Percentiles rank a stretch among this genome's conserved stretches.
Evolutionary conservation across 345 rosid species (phyloP).

Genomic region (Eucalyptus sp.): DNA sequence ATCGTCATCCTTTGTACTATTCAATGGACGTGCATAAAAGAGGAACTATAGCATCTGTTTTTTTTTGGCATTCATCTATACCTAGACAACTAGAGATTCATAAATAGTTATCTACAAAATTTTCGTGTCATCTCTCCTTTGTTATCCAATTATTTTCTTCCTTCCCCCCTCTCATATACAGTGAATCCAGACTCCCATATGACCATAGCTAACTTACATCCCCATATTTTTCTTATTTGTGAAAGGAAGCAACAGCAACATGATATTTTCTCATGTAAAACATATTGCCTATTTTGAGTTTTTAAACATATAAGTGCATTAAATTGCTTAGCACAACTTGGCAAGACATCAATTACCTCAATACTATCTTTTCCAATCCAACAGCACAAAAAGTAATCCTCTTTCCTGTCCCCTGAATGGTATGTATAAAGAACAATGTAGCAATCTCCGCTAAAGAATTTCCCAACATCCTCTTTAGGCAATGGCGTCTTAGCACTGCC

Average conservation of each 20-base stretch:
- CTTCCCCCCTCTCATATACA: neutral
- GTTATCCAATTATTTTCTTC: neutral
- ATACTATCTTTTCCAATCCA: slow-evolving; percentile 91
- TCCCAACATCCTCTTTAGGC: slow-evolving; percentile 76
- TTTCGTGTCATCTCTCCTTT: neutral
- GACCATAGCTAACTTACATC: neutral
- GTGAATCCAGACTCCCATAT: neutral
- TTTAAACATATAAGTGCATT: neutral
- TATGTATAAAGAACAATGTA: slow-evolving; percentile 80
- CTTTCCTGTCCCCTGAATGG: slow-evolving; percentile 95
- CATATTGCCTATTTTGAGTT: neutral
- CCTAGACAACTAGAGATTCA: neutral
- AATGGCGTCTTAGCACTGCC: slow-evolving; percentile 70
- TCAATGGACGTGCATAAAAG: neutral
- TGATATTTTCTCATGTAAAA: neutral
- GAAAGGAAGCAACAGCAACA: neutral
- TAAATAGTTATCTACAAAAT: neutral
- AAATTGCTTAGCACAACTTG: neutral
- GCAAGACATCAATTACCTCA: slow-evolving; percentile 49
- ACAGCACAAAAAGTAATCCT: slow-evolving; percentile 81
- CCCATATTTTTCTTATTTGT: neutral
- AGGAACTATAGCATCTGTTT: neutral
- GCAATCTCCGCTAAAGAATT: slow-evolving; percentile 95
- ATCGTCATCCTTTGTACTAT: neutral
- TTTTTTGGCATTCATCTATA: neutral